These are phyloP conservation scores for Rhododendron williamsianum DNA, from an alignment of 148 eudicot genomes.

Conservation along the genomic window DNA sequence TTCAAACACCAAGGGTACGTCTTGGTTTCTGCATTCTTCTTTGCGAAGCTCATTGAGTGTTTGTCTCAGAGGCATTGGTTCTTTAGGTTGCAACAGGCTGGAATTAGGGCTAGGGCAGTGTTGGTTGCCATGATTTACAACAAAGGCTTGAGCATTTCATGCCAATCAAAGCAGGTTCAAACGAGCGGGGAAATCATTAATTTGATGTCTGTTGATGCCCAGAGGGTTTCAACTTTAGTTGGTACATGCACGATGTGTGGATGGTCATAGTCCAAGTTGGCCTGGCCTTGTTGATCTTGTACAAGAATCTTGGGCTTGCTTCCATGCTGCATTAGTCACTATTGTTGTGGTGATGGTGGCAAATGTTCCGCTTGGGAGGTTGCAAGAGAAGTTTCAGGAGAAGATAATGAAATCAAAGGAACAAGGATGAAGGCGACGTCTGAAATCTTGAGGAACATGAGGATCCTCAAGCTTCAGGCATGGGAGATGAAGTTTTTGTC, in stretches of 20 bases:
- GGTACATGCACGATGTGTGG: slow-evolving; percentile 60
- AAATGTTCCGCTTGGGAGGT: slow-evolving; percentile 36
- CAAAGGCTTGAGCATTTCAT: slow-evolving; percentile 43
- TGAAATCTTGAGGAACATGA: slow-evolving; percentile 50
- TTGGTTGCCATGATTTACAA: slow-evolving; percentile 46
- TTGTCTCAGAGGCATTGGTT: slow-evolving; percentile 45
- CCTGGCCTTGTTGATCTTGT: slow-evolving; percentile 40
- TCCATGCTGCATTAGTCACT: slow-evolving; percentile 39
- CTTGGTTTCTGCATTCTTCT: slow-evolving; percentile 35
- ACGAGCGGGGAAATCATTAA: slow-evolving; percentile 58
- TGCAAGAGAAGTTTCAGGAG: slow-evolving; percentile 35
- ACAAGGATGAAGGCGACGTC: slow-evolving; percentile 48
- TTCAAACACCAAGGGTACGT: slow-evolving; percentile 33
- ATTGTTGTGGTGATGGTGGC: slow-evolving; percentile 35
- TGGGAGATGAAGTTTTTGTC: slow-evolving; percentile 59
- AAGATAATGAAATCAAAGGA: slow-evolving; percentile 44
- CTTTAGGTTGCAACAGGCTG: slow-evolving; percentile 35
- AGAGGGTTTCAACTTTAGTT: slow-evolving; percentile 38
- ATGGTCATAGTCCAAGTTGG: slow-evolving; percentile 40
- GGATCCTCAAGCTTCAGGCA: slow-evolving; percentile 52
- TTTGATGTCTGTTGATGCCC: slow-evolving; percentile 55
- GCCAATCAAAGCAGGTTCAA: slow-evolving; percentile 50
- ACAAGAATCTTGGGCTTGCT: slow-evolving; percentile 46
- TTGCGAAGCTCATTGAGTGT: slow-evolving; percentile 49
- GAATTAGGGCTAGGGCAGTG: slow-evolving; percentile 41